phyloP scores from a whole-genome alignment of 768 basidiomycete species.

The Russula vinacea region DNA sequence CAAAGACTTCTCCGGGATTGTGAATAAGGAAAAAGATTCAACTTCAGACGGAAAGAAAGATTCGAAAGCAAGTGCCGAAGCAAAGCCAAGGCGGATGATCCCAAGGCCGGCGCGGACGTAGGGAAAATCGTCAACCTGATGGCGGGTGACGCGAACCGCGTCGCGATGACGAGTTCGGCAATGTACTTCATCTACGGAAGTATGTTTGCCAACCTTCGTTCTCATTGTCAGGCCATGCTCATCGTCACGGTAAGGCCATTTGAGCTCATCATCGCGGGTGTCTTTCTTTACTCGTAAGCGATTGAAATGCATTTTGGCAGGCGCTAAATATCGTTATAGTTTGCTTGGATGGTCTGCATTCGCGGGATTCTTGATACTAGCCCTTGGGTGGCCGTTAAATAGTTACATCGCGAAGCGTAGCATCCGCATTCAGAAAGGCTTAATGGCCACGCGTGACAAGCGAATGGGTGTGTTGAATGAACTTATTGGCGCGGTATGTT shows the following conservation, averaged over 20 bases:
- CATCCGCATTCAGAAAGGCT: conserved; percentile 57
- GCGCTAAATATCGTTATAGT: conserved; percentile 35
- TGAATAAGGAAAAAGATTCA: conserved; percentile 44
- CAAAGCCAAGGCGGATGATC: conserved; percentile 42
- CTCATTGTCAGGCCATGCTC: conserved; percentile 3
- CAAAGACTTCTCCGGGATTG: conserved; percentile 77
- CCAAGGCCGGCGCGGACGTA: conserved; percentile 75
- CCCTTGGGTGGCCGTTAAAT: conserved; percentile 70
- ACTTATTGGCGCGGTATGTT: conserved; percentile 60
- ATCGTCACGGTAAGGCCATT: conserved; percentile 54
- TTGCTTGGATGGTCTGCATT: conserved; percentile 70
- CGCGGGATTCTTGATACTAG: conserved; percentile 65
- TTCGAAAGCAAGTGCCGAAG: conserved; percentile 8
- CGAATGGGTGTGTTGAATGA: conserved; percentile 78
- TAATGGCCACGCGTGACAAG: conserved; percentile 62
- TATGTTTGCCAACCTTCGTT: conserved; percentile 32
- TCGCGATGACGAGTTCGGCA: conserved; percentile 53
- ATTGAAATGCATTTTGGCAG: not conserved
- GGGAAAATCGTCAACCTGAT: conserved; percentile 91
- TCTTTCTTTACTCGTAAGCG: conserved; percentile 71
- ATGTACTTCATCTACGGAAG: conserved; percentile 68
- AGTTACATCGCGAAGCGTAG: conserved; percentile 58
- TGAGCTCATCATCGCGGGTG: conserved; percentile 67
- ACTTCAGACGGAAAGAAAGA: conserved; percentile 21
- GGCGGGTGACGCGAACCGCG: conserved; percentile 69